phyloP scores from a whole-genome alignment of 345 rosid species.

The Camelina hispida region DNA sequence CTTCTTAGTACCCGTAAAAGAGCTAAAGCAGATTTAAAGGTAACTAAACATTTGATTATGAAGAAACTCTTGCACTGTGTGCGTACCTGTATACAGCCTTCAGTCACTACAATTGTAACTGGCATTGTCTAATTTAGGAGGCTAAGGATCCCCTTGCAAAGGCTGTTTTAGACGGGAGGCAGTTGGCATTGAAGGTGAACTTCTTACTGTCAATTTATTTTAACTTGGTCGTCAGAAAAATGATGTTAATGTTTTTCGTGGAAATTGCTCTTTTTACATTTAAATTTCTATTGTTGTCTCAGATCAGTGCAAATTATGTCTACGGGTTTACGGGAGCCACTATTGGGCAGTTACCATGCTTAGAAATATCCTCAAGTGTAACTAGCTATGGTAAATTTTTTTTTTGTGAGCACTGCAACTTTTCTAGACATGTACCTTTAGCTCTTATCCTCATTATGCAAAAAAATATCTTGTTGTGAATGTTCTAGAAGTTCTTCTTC shows the following conservation, averaged over 20 bases:
- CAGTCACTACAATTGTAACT: slow-evolving; percentile 13
- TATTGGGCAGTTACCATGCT: slow-evolving; percentile 88
- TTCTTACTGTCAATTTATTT: slow-evolving; percentile 30
- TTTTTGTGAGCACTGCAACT: slow-evolving; percentile 19
- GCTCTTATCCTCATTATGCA: no score
- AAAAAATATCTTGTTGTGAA: no score
- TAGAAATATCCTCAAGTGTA: slow-evolving; percentile 96
- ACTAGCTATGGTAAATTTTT: slow-evolving; percentile 97
- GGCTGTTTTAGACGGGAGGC: slow-evolving; percentile 98
- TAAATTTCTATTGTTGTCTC: slow-evolving; percentile 38
- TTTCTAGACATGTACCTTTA: slow-evolving; percentile 3
- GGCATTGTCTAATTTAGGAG: slow-evolving; percentile 58
- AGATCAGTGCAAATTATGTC: slow-evolving; percentile 97
- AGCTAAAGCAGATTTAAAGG: slow-evolving; percentile 97
- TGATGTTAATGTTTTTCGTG: slow-evolving; percentile 1
- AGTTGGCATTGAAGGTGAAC: slow-evolving; percentile 86
- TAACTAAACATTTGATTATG: slow-evolving; percentile 37
- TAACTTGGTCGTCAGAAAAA: slow-evolving; percentile 1
- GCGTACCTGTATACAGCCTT: slow-evolving; percentile 13
- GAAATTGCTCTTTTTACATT: slow-evolving; percentile 13
- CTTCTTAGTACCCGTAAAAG: slow-evolving; percentile 86
- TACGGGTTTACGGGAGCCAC: slow-evolving; percentile 99
- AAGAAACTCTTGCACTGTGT: slow-evolving; percentile 21
- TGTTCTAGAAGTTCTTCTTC: no score
- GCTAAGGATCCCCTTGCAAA: slow-evolving; percentile 96